Percentiles rank a stretch among this genome's conserved stretches.
Conservation (phyloP, 2,329 filamentous ascomycete genomes). For the Xylariales sp. region DNA sequence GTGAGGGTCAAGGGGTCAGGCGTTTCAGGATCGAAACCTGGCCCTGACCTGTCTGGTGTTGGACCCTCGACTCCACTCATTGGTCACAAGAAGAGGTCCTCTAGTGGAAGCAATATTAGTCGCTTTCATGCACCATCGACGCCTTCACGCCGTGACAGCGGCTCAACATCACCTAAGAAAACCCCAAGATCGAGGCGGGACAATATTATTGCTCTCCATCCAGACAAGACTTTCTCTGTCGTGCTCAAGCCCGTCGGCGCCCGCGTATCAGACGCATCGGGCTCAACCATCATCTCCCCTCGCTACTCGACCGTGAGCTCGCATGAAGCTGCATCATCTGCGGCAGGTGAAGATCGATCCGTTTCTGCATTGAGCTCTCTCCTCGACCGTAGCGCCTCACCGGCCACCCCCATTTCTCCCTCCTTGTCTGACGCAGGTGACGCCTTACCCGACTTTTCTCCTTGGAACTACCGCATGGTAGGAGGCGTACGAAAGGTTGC, state of each 20-base stretch:
- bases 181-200: slow-evolving; percentile 34
- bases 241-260: slow-evolving; percentile 26
- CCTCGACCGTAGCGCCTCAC: slow-evolving; percentile 38
- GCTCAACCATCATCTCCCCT: slow-evolving; percentile 35
- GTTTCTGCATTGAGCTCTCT: slow-evolving; percentile 46
- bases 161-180: slow-evolving; percentile 16
- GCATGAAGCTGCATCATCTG: slow-evolving; percentile 44
- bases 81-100: slow-evolving; percentile 30
- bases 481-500: slow-evolving; percentile 52
- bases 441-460: slow-evolving; percentile 29
- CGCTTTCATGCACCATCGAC: slow-evolving; percentile 30
- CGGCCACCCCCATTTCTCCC: slow-evolving; percentile 28
- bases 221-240: slow-evolving; percentile 57
- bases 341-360: slow-evolving; percentile 38
- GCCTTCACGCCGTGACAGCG: slow-evolving; percentile 17
- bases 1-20: slow-evolving; percentile 28
- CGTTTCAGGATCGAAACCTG: slow-evolving; percentile 43
- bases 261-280: slow-evolving; percentile 19
- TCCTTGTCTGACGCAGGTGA: slow-evolving; percentile 26
- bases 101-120: slow-evolving; percentile 33
- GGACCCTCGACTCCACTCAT: slow-evolving; percentile 30
- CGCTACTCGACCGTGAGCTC: slow-evolving; percentile 43
- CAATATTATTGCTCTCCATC: slow-evolving; percentile 45
- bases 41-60: slow-evolving; percentile 25
- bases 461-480: slow-evolving; percentile 51